Base-by-base conservation (phyloP, 768 basidiomycete genomes). In the Suillus sp. region DNA sequence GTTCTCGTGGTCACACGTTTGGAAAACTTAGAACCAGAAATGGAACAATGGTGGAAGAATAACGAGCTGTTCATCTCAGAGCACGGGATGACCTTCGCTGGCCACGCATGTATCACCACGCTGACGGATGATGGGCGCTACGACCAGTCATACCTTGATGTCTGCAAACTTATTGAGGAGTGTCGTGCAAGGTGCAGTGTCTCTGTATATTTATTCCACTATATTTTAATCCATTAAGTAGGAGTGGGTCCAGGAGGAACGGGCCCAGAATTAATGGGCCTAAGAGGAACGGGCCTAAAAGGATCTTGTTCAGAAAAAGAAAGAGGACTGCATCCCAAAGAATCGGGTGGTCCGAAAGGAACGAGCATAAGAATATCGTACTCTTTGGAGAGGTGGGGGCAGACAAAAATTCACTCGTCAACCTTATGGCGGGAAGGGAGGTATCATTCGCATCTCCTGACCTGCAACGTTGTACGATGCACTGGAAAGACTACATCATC, bases 381-480 rank as follows among this genome's bases (percentile, higher is more conserved):
- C 69, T 74, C 57, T 74, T 74, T 38, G 73, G 73, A 27, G 73
- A 74, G 63, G 68, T 64, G 2, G 74, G 74, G 1, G 73, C 75
- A 58, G 77, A 77, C 18, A 83, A 83, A 61, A 83, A 81, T 59
- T 80, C 78, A 20, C 72, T 81, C 48, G 70, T 83, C 62, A 83
- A 82, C 67, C 74, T 82, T 68, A 63, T 82, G 22, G 70, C 71
- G 30, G 74, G 71, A 35, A n/a, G 59, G 3, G 62, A 69, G 1
- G 42, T 69, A n/a, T 79, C 79, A 1, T 61, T 59, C 9, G 68
- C 74, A 16, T 79, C 78, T 10, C 73, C 71, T 20, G 73, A 72
- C 32, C 72, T 70, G 10, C 67, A 69, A 25, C 73, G 74, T 13
- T 74, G 77, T 54, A 80, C 79, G 10, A 68, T 81, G 30, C 57